Evolutionary conservation across 2,329 filamentous ascomycete genomes (phyloP).

Genomic region (Venturiaceae sp.): DNA sequence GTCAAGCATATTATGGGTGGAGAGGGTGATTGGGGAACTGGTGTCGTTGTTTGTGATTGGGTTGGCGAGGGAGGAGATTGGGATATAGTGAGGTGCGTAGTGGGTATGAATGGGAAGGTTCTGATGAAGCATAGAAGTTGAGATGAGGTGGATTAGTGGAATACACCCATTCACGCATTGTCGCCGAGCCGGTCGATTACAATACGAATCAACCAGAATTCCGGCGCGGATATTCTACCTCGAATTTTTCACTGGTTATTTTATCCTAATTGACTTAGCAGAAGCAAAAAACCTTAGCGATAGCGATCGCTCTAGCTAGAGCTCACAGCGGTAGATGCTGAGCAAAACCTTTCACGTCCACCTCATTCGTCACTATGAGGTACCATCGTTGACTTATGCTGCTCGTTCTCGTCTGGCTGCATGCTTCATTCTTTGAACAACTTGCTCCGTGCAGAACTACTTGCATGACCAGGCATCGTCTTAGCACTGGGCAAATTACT

Average conservation of each 20-base stretch:
- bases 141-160: not conserved
- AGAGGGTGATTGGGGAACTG: conserved; percentile 66
- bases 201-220: no score
- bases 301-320: no score
- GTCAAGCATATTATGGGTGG: conserved; percentile 38
- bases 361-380: no score
- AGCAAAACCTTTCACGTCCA: no score
- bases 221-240: no score
- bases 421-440: not conserved
- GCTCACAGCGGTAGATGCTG: no score
- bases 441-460: not conserved
- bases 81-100: conserved; percentile 78
- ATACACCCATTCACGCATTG: no score
- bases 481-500: not conserved
- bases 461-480: not conserved
- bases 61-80: conserved; percentile 80
- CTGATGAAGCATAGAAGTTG: conserved; percentile 17
- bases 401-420: not conserved
- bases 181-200: no score
- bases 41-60: conserved; percentile 89
- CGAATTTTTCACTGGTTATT: no score
- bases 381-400: not conserved
- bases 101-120: conserved; percentile 76
- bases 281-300: no score
- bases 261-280: no score